Base-by-base conservation (phyloP, 768 basidiomycete species). In the Russula sp. region DNA sequence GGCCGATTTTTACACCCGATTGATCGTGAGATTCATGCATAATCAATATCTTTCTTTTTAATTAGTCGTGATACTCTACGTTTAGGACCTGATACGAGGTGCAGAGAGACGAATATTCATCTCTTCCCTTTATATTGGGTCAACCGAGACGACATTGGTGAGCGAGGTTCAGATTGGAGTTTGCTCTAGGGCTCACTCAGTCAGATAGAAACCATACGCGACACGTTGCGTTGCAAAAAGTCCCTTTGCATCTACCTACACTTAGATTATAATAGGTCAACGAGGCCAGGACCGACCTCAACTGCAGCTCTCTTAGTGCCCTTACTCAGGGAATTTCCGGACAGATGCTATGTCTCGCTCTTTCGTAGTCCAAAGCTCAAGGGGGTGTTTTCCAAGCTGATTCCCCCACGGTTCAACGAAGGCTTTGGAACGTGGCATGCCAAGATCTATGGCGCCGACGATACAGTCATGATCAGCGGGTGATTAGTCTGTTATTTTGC, bases 351-450 rank as follows among this genome's bases (percentile, higher is more conserved):
- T 61, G 77, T 96, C 9, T 84, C 85, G 41, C 79, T 98, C 65
- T 99, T 93, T 68, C 83, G 91, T 50, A 93, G 91, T 69, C 96
- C 97, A 0, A 89, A 84, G 55, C 79, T 98, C 34, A 79, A 84
- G 18, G 88, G 90, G 0, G 60, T 90, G 32, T 78, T 90, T 72
- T 83, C 89, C 35, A 81, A 78, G 58, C 63, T 96, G 34, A 86
- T 98, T 7, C 97, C 97, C 7, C 87, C 90, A 25, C 80, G 97
- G 57, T 97, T 93, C 74, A 96, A 99, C 68, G 97, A 99, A 75
- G 97, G 95, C 1, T 98, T 94, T 90, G 96, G 95, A 0, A 93
- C 95, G 2, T 98, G 95, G 95, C 97, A 98, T 71, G 88, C 92
- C 4, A 99, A 99, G 74, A 81, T 94, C 59, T 99, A 99, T 69